phyloP scores from a whole-genome alignment of 805 yeast genomes.

The Saccharomycopsis javanensis region DNA sequence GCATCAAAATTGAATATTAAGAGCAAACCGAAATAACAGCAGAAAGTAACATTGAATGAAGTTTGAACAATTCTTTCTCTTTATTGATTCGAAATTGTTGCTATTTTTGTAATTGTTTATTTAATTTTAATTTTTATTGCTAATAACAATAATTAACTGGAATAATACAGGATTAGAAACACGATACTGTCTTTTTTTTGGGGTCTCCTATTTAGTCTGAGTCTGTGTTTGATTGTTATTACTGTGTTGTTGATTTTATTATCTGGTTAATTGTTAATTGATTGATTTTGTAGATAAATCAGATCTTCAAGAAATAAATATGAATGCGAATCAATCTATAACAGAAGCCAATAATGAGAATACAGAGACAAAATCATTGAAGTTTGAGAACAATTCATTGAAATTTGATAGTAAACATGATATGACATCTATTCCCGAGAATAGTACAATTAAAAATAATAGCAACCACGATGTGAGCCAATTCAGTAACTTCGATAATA shows the following conservation, averaged over 20 bases:
- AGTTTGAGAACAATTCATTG: neutral
- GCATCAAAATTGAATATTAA: neutral
- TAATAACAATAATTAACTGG: neutral
- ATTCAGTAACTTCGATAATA: no score
- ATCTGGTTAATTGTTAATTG: neutral
- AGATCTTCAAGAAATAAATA: neutral
- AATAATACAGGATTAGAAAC: neutral
- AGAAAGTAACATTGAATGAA: no score
- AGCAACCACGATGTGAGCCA: neutral
- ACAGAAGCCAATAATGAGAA: neutral
- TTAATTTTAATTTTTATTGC: no score
- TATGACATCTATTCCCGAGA: neutral
- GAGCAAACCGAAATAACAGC: neutral
- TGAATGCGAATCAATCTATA: neutral
- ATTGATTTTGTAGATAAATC: neutral
- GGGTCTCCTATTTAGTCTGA: no score
- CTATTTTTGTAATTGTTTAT: no score
- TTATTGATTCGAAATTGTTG: no score
- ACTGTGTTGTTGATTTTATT: neutral
- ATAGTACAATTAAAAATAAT: neutral
- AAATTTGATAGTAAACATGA: neutral
- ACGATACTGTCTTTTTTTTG: neutral
- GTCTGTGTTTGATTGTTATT: no score
- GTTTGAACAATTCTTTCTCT: no score
- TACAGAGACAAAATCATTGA: neutral